Evolutionary conservation across 805 yeast species (phyloP).

Genomic region (Starmerella floricola): DNA sequence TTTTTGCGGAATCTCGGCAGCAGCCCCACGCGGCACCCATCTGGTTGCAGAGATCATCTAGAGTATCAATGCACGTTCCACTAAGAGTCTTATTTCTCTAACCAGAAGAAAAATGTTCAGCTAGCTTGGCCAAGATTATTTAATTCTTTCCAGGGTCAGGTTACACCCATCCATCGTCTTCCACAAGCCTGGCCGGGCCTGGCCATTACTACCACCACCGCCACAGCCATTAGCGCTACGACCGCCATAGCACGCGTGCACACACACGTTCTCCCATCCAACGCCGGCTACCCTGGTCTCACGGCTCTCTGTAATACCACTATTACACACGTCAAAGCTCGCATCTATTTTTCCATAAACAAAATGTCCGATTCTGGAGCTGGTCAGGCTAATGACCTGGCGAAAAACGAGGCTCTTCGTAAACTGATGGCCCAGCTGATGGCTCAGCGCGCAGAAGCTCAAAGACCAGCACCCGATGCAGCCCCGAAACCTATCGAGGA

Average conservation of each 20-base stretch:
- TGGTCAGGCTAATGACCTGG: neutral
- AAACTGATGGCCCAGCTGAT: constrained; percentile 18
- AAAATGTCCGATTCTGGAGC: neutral
- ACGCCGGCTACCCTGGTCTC: no score
- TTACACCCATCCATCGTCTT: neutral
- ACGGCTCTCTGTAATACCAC: no score
- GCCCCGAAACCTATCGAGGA: constrained; percentile 52
- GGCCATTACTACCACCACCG: no score
- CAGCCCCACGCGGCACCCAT: constrained; percentile 95
- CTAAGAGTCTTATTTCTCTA: neutral
- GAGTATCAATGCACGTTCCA: no score
- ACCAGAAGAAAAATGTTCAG: neutral
- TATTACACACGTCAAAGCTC: no score
- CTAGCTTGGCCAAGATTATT: constrained; percentile 2
- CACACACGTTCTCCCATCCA: no score
- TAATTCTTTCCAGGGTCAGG: constrained; percentile 17
- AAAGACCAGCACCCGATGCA: constrained; percentile 1
- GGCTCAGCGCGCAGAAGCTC: constrained; percentile 5
- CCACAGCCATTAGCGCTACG: no score
- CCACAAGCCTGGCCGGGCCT: neutral
- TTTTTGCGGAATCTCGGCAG: constrained; percentile 82
- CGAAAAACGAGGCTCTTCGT: constrained; percentile 12
- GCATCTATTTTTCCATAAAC: no score
- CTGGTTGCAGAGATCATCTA: constrained; percentile 61
- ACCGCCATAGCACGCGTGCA: no score